These are phyloP conservation scores for Ganoderma sp. DNA, from an alignment of 1,284 basidiomycete genomes.

Conservation along the genomic window DNA sequence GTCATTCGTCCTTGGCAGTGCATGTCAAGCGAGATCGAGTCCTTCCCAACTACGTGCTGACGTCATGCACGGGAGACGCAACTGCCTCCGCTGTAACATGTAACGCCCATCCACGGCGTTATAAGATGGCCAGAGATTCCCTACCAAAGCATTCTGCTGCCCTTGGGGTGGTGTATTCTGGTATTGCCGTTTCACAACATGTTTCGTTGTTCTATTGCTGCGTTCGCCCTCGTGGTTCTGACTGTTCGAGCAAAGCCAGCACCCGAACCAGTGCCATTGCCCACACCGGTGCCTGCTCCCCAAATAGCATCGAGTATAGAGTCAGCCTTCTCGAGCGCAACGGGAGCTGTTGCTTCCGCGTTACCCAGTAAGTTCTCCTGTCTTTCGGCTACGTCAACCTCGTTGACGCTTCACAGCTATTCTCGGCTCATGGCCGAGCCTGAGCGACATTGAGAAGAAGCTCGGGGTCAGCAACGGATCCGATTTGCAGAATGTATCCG, in stretches of 20 bases:
- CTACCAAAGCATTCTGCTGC: neutral
- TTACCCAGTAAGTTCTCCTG: slow-evolving; percentile 29
- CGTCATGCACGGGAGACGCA: neutral
- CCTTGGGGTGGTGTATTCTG: too few relatives aligned
- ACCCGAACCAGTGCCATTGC: slow-evolving; percentile 23
- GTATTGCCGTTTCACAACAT: neutral
- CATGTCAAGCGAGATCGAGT: neutral
- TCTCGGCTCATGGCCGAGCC: slow-evolving; percentile 36
- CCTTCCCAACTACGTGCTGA: neutral
- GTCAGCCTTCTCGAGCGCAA: slow-evolving; percentile 21
- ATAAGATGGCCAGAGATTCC: neutral
- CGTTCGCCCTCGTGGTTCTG: slow-evolving; percentile 14
- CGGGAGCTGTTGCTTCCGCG: slow-evolving; percentile 34
- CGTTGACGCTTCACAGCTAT: slow-evolving; percentile 25
- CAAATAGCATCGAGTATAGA: too few relatives aligned
- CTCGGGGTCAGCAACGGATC: slow-evolving; percentile 15
- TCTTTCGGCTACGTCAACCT: too few relatives aligned
- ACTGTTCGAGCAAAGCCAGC: slow-evolving; percentile 13
- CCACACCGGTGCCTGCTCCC: slow-evolving; percentile 29
- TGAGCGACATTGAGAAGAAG: slow-evolving; percentile 38
- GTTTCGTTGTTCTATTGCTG: neutral
- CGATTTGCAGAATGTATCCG: too few relatives aligned
- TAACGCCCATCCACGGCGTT: neutral
- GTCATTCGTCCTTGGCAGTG: neutral
- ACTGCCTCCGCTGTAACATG: neutral